phyloP scores from a whole-genome alignment of 1,139 yeast species.

The Komagataea norvegica region DNA sequence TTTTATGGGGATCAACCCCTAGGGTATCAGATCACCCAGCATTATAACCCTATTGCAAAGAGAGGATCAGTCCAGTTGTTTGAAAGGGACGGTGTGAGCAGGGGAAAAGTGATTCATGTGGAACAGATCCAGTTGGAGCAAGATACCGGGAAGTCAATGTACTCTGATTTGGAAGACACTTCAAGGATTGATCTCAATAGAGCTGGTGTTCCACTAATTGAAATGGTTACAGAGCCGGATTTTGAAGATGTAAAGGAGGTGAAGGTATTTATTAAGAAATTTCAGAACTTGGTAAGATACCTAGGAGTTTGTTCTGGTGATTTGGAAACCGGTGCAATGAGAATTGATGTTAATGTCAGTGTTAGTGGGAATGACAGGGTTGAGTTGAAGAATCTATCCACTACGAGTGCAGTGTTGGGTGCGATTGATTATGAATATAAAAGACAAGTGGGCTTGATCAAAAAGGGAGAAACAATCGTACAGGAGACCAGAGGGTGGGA shows the following conservation, averaged over 20 bases:
- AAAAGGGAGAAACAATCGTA: slow-evolving; percentile 36
- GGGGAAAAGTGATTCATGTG: slow-evolving; percentile 43
- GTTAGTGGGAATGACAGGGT: slow-evolving; percentile 68
- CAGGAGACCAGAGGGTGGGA: slow-evolving; percentile 94
- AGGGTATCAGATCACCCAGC: slow-evolving; percentile 95
- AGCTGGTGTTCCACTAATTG: slow-evolving; percentile 82
- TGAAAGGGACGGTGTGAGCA: slow-evolving; percentile 48
- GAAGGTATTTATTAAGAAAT: slow-evolving; percentile 72
- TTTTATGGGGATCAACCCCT: slow-evolving; percentile 95
- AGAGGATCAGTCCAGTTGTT: slow-evolving; percentile 53
- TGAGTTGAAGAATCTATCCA: slow-evolving; percentile 85
- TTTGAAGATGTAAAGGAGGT: slow-evolving; percentile 66
- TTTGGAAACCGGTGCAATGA: slow-evolving; percentile 88
- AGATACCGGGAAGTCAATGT: slow-evolving; percentile 84
- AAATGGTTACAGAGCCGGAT: slow-evolving; percentile 89
- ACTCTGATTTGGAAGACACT: slow-evolving; percentile 31
- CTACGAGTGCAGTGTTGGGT: slow-evolving; percentile 71
- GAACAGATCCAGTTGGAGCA: slow-evolving; percentile 86
- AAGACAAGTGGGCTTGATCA: slow-evolving; percentile 52
- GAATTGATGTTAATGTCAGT: slow-evolving; percentile 91
- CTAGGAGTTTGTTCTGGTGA: slow-evolving; percentile 82
- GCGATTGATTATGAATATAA: slow-evolving; percentile 74
- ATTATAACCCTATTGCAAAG: slow-evolving; percentile 71
- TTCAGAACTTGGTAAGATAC: slow-evolving; percentile 65
- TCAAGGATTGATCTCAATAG: slow-evolving; percentile 75